These are phyloP conservation scores for Penicillium cosmopolitanum DNA, from an alignment of 495 filamentous ascomycete species.

Conservation along the genomic window DNA sequence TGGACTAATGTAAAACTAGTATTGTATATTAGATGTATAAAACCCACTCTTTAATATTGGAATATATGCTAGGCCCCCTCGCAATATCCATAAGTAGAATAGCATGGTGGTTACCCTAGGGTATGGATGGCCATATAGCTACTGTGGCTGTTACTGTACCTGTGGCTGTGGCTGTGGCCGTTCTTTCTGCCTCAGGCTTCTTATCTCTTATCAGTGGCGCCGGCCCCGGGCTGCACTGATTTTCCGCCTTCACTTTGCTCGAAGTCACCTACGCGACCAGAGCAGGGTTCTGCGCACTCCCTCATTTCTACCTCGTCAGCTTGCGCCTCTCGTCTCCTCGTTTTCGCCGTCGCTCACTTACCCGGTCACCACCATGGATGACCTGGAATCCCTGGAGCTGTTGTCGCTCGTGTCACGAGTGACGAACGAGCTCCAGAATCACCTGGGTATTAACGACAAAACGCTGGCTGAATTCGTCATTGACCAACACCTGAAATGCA, in stretches of 20 bases:
- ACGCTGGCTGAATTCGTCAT: slow-evolving; percentile 96
- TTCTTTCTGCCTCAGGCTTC: slow-evolving; percentile 6
- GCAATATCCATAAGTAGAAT: no score
- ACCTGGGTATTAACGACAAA: slow-evolving; percentile 91
- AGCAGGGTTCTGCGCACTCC: slow-evolving; percentile 26
- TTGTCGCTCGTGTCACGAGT: slow-evolving; percentile 94
- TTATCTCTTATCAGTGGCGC: slow-evolving; percentile 53
- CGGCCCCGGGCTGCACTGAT: slow-evolving; percentile 38
- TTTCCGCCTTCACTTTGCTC: slow-evolving; percentile 43
- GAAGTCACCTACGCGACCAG: slow-evolving; percentile 8
- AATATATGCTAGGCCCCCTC: background rate
- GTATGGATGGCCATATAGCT: background rate
- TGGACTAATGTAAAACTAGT: slow-evolving; percentile 5
- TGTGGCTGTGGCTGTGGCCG: background rate
- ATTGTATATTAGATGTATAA: slow-evolving; percentile 30
- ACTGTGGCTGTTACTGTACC: background rate
- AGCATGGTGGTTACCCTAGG: no score
- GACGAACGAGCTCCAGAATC: slow-evolving; percentile 90
- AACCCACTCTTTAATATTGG: slow-evolving; percentile 1
- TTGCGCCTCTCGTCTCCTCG: background rate
- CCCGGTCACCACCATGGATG: slow-evolving; percentile 66
- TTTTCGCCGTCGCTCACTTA: slow-evolving; percentile 8
- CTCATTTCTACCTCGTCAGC: slow-evolving; percentile 8
- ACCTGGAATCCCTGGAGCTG: slow-evolving; percentile 86
- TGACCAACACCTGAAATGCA: slow-evolving; percentile 79